Base-by-base conservation (phyloP, 2,329 filamentous ascomycete genomes). In the Phialophora tarda region DNA sequence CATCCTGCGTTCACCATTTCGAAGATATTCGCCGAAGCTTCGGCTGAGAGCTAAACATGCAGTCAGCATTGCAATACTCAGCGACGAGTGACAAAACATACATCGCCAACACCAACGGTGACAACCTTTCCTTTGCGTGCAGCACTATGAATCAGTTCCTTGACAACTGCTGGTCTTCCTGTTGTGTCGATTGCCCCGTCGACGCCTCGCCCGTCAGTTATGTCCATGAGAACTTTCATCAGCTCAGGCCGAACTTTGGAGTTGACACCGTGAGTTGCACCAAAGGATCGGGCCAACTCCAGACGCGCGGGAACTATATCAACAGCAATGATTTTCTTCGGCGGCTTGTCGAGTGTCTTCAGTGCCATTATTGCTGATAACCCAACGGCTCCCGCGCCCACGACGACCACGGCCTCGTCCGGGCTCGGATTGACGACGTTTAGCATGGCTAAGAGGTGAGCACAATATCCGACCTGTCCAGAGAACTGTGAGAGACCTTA, bases 241-340 rank as follows among this genome's bases (percentile, higher is more conserved):
- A 80, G 68, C 59, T 77, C 69, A 0, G 64, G 50, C 4, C 72
- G 63, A 8, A 69, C 65, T 53, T 71, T 75, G 5, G 77, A 75
- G 67, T 81, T 79, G 56, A 82, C 68, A 0, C 71, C 74, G 32
- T 79, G 71, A 12, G 81, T 83, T 2, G 83, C 83, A 26, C 83
- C 83, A 12, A 83, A 74, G 47, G 76, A 74, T 23, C 72, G 77
- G 0, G 82, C 82, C 24, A 84, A 68, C 26, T 77, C 75, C 12
- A 85, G 74, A 23, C 81, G 76, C 4, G 72, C 71, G 7, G 77
- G 73, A 12, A 82, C 75, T 10, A 83, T 73, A 67, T 85, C 83
- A 7, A 83, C 77, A 4, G 78, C 82, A 10, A 85, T 79, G 59
- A 85, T 71, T 41, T 65, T 69, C 48, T 47, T 66, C 11, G 71